Conservation (phyloP, 2,329 filamentous ascomycete species). For the Cladobotryum protrusum region DNA sequence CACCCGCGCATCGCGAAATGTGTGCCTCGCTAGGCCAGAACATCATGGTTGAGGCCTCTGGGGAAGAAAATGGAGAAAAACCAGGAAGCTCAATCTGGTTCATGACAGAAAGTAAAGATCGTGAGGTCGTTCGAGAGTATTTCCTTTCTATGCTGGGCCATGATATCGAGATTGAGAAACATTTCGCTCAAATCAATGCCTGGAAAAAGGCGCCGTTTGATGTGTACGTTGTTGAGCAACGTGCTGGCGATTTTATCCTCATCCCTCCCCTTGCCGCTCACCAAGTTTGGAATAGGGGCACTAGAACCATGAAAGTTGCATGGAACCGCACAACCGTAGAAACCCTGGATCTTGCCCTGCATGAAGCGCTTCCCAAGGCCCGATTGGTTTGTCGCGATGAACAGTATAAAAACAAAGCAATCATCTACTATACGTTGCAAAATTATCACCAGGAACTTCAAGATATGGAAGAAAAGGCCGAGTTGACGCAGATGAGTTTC, state of each 20-base stretch:
- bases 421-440: constrained; percentile 78
- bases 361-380: constrained; percentile 82
- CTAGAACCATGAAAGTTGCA: constrained; percentile 91
- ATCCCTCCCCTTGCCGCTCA: constrained; percentile 90
- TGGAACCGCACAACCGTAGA: constrained; percentile 96
- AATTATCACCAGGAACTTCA: constrained; percentile 65
- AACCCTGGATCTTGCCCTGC: constrained; percentile 77
- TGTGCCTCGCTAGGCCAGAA: constrained; percentile 94
- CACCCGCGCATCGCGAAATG: constrained; percentile 94
- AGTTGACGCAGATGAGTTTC: constrained; percentile 39
- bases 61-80: constrained; percentile 64
- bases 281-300: constrained; percentile 97
- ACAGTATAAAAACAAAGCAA: constrained; percentile 98
- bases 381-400: constrained; percentile 92
- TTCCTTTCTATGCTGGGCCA: constrained; percentile 90
- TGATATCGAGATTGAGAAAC: constrained; percentile 93
- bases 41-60: constrained; percentile 92
- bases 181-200: constrained; percentile 91
- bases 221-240: constrained; percentile 89
- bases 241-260: constrained; percentile 83
- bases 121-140: constrained; percentile 85
- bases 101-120: constrained; percentile 94
- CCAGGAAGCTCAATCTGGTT: constrained; percentile 95
- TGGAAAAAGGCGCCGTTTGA: constrained; percentile 94
- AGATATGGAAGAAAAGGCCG: constrained; percentile 44